Evolutionary conservation across 306 rosid genomes (phyloP), one percentile per base, ranked within the genome.

Genomic region (Castanea mollissima): DNA sequence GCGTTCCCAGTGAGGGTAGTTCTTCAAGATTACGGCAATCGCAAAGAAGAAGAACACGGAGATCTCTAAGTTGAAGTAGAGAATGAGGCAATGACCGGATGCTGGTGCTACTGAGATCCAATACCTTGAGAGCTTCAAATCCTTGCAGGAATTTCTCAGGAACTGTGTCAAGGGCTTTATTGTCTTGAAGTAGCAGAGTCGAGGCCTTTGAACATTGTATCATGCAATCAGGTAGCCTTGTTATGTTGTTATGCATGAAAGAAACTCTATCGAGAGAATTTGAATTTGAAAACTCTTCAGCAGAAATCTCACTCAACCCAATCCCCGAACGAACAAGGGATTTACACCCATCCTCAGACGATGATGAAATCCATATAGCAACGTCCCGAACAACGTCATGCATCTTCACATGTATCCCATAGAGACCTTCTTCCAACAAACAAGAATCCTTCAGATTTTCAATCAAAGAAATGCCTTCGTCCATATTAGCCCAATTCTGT

Each of bases 381-480:
- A 80, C 68, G 4, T 74, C 83, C 41, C 83, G 68, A 65, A 80
- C 5, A 21, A 80, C 4, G 46, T 73, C 60, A 29, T 80, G 79
- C 74, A 80, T 74, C 52, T 65, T 80, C 55, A 80, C 79, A 18
- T 54, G 55, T 16, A 7, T 52, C 20, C 3, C 5, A 13, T 1
- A 0, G 44, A 55, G 3, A 46, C 14, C 52, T 2, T 46, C 52
- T 46, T 46, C 52, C 52, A 46, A 46, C 52, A 46, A 46, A 46
- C 52, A 46, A 34, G 76, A 70, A 54, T 78, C 81, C 58, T 78
- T 78, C 76, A 70, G 71, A 78, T 58, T 35, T 78, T 70, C 81
- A 58, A 79, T 60, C 64, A 51, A 59, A 35, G 41, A 35, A 35
- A 35, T 35, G 9, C 9, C 41, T 35, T 35, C 41, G 9, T 35